phyloP scores from a whole-genome alignment of 2,329 filamentous ascomycete genomes.

The Incumbomyces delicatus region DNA sequence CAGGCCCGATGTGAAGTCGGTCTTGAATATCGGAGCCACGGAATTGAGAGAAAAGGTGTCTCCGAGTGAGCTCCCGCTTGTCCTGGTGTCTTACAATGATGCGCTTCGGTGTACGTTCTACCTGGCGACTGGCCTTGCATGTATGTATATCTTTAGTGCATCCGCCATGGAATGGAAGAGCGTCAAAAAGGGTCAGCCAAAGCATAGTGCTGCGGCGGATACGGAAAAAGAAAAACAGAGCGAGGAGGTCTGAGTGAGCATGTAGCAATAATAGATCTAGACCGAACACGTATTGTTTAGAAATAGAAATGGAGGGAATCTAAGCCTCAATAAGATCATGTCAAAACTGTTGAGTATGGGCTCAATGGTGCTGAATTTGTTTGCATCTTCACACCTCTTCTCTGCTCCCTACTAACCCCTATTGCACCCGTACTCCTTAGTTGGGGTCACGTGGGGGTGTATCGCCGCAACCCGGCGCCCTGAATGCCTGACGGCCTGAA shows the following conservation, averaged over 20 bases:
- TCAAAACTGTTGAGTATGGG: no score
- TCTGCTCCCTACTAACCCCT: no score
- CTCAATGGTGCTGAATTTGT: no score
- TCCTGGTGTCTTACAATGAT: constrained; percentile 9
- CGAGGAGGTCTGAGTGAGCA: no score
- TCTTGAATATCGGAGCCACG: constrained; percentile 1
- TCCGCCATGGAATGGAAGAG: constrained; percentile 15
- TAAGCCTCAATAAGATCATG: no score
- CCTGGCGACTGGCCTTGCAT: constrained; percentile 11
- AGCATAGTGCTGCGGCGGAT: constrained; percentile 26
- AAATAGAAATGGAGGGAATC: no score
- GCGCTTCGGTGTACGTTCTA: constrained; percentile 9
- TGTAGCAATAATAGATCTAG: no score
- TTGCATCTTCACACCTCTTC: no score
- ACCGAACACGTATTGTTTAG: no score
- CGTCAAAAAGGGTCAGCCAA: constrained; percentile 20
- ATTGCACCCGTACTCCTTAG: no score
- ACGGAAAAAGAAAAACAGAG: neutral
- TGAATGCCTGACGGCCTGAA: constrained; percentile 10
- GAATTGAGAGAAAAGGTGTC: constrained; percentile 5
- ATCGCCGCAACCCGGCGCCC: no score
- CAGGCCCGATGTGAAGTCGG: neutral
- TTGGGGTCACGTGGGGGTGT: no score
- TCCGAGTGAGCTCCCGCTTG: constrained; percentile 2
- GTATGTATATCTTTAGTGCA: constrained; percentile 11